phyloP scores from a whole-genome alignment of 306 rosid genomes.

The Gastrolobium villosum region DNA sequence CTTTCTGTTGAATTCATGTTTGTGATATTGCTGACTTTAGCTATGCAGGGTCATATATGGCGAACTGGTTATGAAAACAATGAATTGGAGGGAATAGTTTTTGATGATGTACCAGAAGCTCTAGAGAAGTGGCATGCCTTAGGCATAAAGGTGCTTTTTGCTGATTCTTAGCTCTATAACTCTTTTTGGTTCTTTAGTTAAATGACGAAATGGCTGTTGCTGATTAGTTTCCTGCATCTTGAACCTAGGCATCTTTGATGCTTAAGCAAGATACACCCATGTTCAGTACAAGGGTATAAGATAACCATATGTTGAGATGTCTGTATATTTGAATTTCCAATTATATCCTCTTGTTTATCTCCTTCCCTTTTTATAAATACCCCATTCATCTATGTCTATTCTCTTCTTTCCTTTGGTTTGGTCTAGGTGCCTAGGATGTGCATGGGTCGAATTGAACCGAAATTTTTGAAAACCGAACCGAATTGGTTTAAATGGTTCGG shows the following conservation, averaged over 20 bases:
- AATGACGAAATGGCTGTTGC: conserved; percentile 8
- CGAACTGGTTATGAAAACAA: conserved; percentile 82
- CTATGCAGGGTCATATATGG: conserved; percentile 96
- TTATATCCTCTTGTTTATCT: conserved; percentile 24
- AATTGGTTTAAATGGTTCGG: no score
- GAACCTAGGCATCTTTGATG: conserved; percentile 30
- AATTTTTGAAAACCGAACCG: no score
- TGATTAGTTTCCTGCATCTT: conserved; percentile 33
- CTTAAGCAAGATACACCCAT: conserved; percentile 39
- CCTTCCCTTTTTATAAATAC: conserved; percentile 14
- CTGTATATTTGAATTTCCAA: conserved; percentile 27
- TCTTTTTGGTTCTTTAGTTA: conserved; percentile 32
- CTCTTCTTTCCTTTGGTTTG: conserved; percentile 42
- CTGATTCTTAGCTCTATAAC: conserved; percentile 37
- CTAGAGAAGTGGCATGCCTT: conserved; percentile 82
- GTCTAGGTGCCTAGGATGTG: conserved; percentile 36
- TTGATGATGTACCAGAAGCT: conserved; percentile 93
- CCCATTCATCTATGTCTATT: conserved; percentile 26
- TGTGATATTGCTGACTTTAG: conserved; percentile 46
- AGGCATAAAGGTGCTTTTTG: conserved; percentile 74
- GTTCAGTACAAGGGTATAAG: conserved; percentile 31
- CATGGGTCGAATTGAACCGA: no score
- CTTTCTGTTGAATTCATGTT: conserved; percentile 31
- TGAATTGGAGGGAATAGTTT: conserved; percentile 86
- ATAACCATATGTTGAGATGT: conserved; percentile 40